Percentiles rank a stretch among this genome's conserved stretches.
phyloP scores from a whole-genome alignment of 129 eudicot species.

The Chrysanthemum lavandulifolium region DNA sequence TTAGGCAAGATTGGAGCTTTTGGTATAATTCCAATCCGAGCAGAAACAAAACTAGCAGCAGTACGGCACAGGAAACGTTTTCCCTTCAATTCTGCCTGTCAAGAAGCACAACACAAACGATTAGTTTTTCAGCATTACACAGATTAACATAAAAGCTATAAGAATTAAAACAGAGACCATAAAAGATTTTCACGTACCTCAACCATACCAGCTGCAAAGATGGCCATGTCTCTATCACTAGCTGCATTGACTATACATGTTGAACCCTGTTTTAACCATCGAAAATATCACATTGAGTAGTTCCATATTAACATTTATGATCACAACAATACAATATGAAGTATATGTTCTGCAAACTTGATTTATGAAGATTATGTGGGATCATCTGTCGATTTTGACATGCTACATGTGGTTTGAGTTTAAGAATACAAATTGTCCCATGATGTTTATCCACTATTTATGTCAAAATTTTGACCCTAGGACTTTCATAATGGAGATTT shows the following conservation, averaged over 20 bases:
- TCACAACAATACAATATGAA: too few relatives aligned
- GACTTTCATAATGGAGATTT: background rate
- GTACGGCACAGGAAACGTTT: slow-evolving; percentile 87
- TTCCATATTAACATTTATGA: background rate
- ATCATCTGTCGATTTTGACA: too few relatives aligned
- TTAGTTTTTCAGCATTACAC: slow-evolving; percentile 8
- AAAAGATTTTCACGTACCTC: slow-evolving; percentile 47
- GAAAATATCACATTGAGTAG: slow-evolving; percentile 15
- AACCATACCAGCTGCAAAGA: slow-evolving; percentile 96
- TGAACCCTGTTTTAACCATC: slow-evolving; percentile 70
- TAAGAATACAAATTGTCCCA: background rate
- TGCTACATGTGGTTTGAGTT: too few relatives aligned
- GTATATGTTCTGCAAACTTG: too few relatives aligned
- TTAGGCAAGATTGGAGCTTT: slow-evolving; percentile 75
- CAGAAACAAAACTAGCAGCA: slow-evolving; percentile 97
- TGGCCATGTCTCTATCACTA: slow-evolving; percentile 94
- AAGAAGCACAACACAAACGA: slow-evolving; percentile 24
- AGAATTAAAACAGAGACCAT: slow-evolving; percentile 10
- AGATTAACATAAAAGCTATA: background rate
- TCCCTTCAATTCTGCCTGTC: slow-evolving; percentile 91
- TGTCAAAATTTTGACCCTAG: background rate
- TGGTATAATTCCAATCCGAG: slow-evolving; percentile 76
- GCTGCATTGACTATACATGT: slow-evolving; percentile 95
- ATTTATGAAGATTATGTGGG: too few relatives aligned
- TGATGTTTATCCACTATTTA: background rate